phyloP scores from a whole-genome alignment of 768 basidiomycete genomes.

The Leccinum longicurvipes region DNA sequence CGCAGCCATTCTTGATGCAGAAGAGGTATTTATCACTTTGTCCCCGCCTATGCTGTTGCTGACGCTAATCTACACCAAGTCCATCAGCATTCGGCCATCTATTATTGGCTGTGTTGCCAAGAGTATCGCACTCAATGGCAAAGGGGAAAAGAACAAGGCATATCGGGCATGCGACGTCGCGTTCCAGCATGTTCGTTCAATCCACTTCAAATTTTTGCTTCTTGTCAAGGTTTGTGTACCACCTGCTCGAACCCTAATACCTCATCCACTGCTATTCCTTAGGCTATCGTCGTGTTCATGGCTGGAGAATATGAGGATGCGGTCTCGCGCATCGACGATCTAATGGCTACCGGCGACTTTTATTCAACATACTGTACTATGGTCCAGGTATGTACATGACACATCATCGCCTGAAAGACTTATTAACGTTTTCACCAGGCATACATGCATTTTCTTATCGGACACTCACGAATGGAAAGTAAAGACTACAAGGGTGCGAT shows the following conservation, averaged over 20 bases:
- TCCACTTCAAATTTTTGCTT: not conserved
- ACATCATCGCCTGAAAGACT: not conserved
- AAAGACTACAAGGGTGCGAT: not conserved
- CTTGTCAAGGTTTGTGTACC: constrained; percentile 3
- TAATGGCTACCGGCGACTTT: not conserved
- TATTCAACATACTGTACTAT: not conserved
- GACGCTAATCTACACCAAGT: not conserved
- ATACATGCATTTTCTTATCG: constrained; percentile 8
- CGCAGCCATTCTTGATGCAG: not conserved
- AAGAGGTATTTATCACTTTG: not conserved
- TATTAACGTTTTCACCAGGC: constrained; percentile 1
- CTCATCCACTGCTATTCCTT: not conserved
- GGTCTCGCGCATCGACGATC: not conserved
- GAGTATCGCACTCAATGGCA: not conserved
- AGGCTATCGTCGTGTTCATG: constrained; percentile 6
- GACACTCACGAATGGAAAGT: not conserved
- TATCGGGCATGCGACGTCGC: constrained; percentile 5
- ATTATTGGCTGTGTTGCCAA: constrained; percentile 5
- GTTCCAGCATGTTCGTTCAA: not conserved
- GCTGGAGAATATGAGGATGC: not conserved
- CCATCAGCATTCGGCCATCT: not conserved
- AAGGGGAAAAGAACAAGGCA: not conserved
- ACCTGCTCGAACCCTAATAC: not conserved
- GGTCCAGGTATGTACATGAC: not conserved
- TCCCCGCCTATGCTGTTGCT: not conserved